Evolutionary conservation across 2,329 filamentous ascomycete genomes (phyloP).

Genomic region (Epichloe aotearoae): DNA sequence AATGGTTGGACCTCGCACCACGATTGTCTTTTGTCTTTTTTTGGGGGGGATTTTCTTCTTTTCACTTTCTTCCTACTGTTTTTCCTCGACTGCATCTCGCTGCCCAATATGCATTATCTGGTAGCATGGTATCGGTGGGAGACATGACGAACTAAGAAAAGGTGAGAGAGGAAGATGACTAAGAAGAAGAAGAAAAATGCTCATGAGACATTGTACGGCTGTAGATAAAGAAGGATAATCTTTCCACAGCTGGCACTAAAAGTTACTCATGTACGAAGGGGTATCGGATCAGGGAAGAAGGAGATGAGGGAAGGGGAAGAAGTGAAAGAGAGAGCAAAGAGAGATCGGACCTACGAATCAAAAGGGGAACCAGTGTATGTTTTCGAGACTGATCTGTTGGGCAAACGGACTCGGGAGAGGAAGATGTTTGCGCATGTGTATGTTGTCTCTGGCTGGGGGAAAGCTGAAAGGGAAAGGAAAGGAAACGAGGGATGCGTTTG

Average conservation of each 20-base stretch:
- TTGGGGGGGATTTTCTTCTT: conserved; percentile 5
- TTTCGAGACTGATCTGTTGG: neutral
- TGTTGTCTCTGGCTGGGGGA: neutral
- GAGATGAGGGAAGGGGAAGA: neutral
- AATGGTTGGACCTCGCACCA: conserved; percentile 9
- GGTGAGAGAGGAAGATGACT: neutral
- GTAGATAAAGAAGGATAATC: neutral
- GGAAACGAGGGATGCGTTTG: neutral
- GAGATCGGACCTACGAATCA: neutral
- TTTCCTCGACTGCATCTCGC: conserved; percentile 10
- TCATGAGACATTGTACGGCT: neutral
- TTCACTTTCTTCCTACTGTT: neutral
- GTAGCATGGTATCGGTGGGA: conserved; percentile 1
- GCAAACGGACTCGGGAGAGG: neutral
- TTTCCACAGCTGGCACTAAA: neutral
- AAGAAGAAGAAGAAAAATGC: neutral
- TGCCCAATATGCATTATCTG: conserved; percentile 8
- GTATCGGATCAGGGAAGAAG: neutral
- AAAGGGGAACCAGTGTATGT: neutral
- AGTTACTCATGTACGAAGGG: neutral
- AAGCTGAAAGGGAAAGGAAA: neutral
- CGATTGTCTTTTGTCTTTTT: conserved; percentile 1
- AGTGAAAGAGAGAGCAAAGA: neutral
- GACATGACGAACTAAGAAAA: neutral
- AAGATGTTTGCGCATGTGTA: neutral